phyloP scores from a whole-genome alignment of 768 basidiomycete species.

The Amanita inopinata region DNA sequence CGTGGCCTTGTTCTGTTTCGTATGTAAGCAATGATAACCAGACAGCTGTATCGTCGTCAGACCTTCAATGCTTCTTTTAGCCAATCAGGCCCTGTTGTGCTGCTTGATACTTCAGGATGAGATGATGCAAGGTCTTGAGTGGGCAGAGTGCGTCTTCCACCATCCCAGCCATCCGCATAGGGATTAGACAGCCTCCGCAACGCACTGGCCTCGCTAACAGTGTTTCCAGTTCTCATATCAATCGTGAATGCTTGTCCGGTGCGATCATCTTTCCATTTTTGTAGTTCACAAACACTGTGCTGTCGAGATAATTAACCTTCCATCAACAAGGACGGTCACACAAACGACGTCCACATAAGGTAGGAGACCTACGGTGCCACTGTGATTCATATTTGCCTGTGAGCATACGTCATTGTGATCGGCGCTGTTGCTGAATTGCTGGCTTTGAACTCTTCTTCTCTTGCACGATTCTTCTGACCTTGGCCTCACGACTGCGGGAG shows the following conservation, averaged over 20 bases:
- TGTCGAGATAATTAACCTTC: slow-evolving; percentile 4
- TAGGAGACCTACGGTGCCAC: not conserved
- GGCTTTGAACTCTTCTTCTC: slow-evolving; percentile 31
- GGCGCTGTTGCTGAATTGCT: not conserved
- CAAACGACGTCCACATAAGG: slow-evolving; percentile 3
- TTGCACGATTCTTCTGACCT: slow-evolving; percentile 32
- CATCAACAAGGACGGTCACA: not conserved
- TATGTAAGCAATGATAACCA: not conserved
- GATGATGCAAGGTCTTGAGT: not conserved
- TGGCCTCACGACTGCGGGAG: not conserved
- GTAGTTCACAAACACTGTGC: slow-evolving; percentile 7
- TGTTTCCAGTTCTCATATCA: slow-evolving; percentile 64
- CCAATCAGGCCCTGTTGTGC: slow-evolving; percentile 45
- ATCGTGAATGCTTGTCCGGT: slow-evolving; percentile 52
- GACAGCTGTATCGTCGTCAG: slow-evolving; percentile 8
- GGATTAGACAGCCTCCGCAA: slow-evolving; percentile 7
- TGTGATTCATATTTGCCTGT: not conserved
- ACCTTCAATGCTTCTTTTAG: slow-evolving; percentile 53
- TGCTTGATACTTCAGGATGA: slow-evolving; percentile 8
- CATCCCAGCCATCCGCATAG: slow-evolving; percentile 9
- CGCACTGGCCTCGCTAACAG: slow-evolving; percentile 27
- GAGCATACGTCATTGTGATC: not conserved
- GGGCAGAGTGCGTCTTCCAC: slow-evolving; percentile 19
- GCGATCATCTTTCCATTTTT: slow-evolving; percentile 50
- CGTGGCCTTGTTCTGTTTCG: slow-evolving; percentile 41